A percentile compares a stretch with the other conserved stretches of the same genome.
Evolutionary conservation across 192 early-diverging fungal genomes (phyloP).

Genomic region (Chytriomyces confervae): DNA sequence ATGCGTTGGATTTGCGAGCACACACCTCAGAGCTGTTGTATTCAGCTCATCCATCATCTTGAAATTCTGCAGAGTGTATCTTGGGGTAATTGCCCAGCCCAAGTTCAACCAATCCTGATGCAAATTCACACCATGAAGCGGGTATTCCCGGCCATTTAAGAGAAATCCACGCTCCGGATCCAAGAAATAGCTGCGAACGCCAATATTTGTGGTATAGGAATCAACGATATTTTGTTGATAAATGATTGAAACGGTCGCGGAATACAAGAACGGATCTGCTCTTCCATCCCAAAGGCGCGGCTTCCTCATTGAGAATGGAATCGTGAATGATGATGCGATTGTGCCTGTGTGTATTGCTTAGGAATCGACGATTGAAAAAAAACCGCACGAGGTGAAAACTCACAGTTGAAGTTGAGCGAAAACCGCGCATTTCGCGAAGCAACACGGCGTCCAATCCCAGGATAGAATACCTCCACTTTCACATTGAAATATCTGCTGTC

Average conservation of each 20-base stretch:
- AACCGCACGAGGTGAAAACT: neutral
- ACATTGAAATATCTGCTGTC: neutral
- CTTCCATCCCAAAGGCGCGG: slow-evolving; percentile 27
- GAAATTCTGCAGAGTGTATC: slow-evolving; percentile 15
- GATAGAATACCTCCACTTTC: neutral
- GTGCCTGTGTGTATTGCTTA: neutral
- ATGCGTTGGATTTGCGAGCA: neutral
- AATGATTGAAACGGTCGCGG: slow-evolving; percentile 2
- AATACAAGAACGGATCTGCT: slow-evolving; percentile 25
- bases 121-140: slow-evolving; percentile 22
- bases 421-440: neutral
- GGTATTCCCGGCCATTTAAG: slow-evolving; percentile 17
- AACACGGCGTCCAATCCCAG: neutral
- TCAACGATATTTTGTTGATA: slow-evolving; percentile 5
- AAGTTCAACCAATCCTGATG: slow-evolving; percentile 27
- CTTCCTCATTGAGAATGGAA: slow-evolving; percentile 17
- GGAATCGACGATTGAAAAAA: too few relatives aligned
- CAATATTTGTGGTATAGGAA: slow-evolving; percentile 12
- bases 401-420: neutral
- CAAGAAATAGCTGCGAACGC: slow-evolving; percentile 13
- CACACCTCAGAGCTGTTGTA: slow-evolving; percentile 12
- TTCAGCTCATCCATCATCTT: slow-evolving; percentile 20
- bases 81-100: slow-evolving; percentile 19
- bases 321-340: slow-evolving; percentile 2
- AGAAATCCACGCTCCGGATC: slow-evolving; percentile 19